Base-by-base conservation (phyloP, 2,329 filamentous ascomycete species). In the Trichoderma sp. region DNA sequence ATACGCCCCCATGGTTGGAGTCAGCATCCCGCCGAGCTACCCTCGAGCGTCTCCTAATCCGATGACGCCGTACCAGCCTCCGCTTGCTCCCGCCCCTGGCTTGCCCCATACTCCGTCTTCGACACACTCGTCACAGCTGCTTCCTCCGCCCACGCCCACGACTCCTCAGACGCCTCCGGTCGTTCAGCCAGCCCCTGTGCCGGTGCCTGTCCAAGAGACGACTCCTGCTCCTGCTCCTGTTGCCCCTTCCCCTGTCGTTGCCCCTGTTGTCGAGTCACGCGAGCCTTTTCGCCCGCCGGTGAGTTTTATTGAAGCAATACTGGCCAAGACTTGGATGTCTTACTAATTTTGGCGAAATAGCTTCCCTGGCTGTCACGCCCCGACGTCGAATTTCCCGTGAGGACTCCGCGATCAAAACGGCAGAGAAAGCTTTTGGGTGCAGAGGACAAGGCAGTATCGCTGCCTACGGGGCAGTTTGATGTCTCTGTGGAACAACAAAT, bases 331-430 rank as follows among this genome's bases (percentile, higher is more conserved):
- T 30, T 28, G 36, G 14, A 7, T 39, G 26, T 30, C 34, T 69
- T 51, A 53, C 36, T 28, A 12, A 63, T 4, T 18, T 34, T 53
- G 24, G 71, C 76, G 58, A 72, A 24, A 43, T 15, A 90, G 87
- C 80, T 91, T 11, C 89, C 89, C 11, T 91, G 89, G 88, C 76
- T 84, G 30, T 89, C 88, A 0, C 80, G 79, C 36, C 86, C 87
- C 4, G 85, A 87, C 36, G 75, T 80, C 32, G 81, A 83, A 11
- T 91, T 89, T 76, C 88, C 89, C 14, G 76, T 74, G 63, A 78
- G 78, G 76, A 77, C 78, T 34, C 74, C 76, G 12, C 82, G 80
- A 53, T 79, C 80, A 14, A 84, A 81, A 75, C 80, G 82, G 43
- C 83, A 82, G 74, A 85, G 84, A 78, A 85, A 82, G 75, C 79